These are phyloP conservation scores for Trifolium pratense DNA, from an alignment of 306 rosid genomes.

Conservation along the genomic window DNA sequence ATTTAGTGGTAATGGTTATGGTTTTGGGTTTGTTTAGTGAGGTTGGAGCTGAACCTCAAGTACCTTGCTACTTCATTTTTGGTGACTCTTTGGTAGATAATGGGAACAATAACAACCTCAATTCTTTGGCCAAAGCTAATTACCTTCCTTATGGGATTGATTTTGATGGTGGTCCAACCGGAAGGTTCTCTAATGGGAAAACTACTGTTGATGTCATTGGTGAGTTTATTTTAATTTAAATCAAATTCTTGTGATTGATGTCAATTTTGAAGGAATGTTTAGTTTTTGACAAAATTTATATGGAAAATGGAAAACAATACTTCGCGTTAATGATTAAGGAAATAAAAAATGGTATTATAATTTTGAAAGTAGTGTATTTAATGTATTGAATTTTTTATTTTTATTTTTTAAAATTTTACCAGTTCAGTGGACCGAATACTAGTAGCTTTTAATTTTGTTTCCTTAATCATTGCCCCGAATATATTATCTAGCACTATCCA, in stretches of 20 bases:
- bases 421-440: too few species aligned
- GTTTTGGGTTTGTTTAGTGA: constrained; percentile 36
- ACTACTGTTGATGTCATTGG: constrained; percentile 78
- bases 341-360: too few species aligned
- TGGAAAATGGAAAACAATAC: too few species aligned
- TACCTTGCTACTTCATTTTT: constrained; percentile 89
- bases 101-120: constrained; percentile 85
- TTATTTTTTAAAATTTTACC: too few species aligned
- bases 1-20: constrained; percentile 37
- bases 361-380: too few species aligned
- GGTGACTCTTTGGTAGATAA: constrained; percentile 92
- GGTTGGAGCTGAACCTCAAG: constrained; percentile 57
- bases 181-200: constrained; percentile 93
- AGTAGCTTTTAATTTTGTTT: too few species aligned
- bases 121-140: constrained; percentile 81
- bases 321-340: too few species aligned
- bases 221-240: constrained; percentile 35
- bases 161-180: constrained; percentile 71
- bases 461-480: too few species aligned
- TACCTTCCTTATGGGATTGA: constrained; percentile 89
- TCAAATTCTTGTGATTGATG: background rate
- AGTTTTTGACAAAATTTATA: too few species aligned
- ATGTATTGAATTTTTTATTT: too few species aligned
- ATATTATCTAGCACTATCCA: too few species aligned
- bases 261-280: too few species aligned